Evolutionary conservation across 176 grass and related monocot species (phyloP).

Genomic region (Metroxylon sagu): DNA sequence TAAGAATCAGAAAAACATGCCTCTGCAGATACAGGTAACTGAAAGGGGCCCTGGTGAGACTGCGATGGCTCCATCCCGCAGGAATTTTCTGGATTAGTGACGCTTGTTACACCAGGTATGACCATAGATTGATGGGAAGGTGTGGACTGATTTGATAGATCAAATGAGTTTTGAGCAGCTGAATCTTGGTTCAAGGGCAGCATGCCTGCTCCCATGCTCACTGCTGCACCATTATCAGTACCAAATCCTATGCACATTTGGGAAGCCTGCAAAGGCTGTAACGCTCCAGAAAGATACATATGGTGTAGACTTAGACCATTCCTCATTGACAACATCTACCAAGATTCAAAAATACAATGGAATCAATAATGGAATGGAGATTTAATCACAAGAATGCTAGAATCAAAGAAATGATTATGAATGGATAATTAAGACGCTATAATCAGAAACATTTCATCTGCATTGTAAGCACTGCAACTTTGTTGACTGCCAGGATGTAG

Average conservation of each 20-base stretch:
- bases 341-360: background rate
- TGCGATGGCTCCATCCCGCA: conserved; percentile 43
- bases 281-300: conserved; percentile 55
- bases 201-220: conserved; percentile 30
- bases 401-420: too few species aligned
- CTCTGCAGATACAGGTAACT: conserved; percentile 57
- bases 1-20: conserved; percentile 24
- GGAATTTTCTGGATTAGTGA: conserved; percentile 27
- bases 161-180: conserved; percentile 40
- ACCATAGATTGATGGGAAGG: conserved; percentile 34
- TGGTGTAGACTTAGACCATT: conserved; percentile 80
- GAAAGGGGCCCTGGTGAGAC: conserved; percentile 46
- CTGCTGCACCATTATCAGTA: conserved; percentile 25
- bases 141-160: conserved; percentile 29
- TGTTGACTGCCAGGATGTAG: too few species aligned
- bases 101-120: conserved; percentile 34
- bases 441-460: too few species aligned
- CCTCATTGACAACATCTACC: conserved; percentile 89
- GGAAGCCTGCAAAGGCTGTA: conserved; percentile 62
- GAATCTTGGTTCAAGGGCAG: conserved; percentile 55
- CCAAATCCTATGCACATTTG: conserved; percentile 63
- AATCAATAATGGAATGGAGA: too few species aligned
- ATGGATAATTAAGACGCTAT: too few species aligned
- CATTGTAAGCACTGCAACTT: too few species aligned
- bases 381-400: too few species aligned